A percentile compares a stretch with the other conserved stretches of the same genome.
Evolutionary conservation across 2,329 filamentous ascomycete genomes (phyloP).

Genomic region (Aureobasidium vineae): DNA sequence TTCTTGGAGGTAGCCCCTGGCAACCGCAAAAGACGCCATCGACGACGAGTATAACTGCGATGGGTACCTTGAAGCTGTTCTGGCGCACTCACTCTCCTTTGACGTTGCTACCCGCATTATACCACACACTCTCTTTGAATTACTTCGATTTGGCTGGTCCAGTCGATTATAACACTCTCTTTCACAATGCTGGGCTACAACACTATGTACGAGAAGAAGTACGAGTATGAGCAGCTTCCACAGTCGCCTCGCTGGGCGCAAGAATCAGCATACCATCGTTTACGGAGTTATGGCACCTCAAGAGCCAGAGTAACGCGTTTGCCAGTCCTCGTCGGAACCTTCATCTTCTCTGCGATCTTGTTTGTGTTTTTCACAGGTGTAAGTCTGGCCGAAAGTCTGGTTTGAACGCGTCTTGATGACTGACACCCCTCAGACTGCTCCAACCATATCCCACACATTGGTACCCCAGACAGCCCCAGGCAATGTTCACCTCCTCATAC

Average conservation of each 20-base stretch:
- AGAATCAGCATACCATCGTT: neutral
- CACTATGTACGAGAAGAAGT: constrained; percentile 16
- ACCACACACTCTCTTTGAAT: neutral
- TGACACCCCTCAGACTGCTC: neutral
- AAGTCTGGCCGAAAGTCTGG: neutral
- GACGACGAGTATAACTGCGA: neutral
- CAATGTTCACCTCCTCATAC: constrained; percentile 15
- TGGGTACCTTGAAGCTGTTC: neutral
- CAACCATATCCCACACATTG: neutral
- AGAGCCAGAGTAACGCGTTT: constrained; percentile 9
- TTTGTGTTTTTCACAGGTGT: constrained; percentile 18
- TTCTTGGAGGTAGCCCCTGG: neutral
- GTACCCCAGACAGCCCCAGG: neutral
- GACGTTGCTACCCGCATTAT: neutral
- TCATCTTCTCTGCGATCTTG: constrained; percentile 1
- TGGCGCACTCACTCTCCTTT: neutral
- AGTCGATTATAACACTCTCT: constrained; percentile 6
- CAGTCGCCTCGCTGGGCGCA: constrained; percentile 21
- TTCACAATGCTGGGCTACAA: constrained; percentile 2
- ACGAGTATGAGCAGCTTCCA: constrained; percentile 16
- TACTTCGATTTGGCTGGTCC: constrained; percentile 13
- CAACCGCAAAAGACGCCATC: constrained; percentile 11
- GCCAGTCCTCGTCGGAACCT: constrained; percentile 1
- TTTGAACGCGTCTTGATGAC: neutral
- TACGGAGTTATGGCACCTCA: constrained; percentile 15